These are phyloP conservation scores for Chlamydomonas schloesseri DNA, from an alignment of 139 green algal genomes.

Conservation along the genomic window DNA sequence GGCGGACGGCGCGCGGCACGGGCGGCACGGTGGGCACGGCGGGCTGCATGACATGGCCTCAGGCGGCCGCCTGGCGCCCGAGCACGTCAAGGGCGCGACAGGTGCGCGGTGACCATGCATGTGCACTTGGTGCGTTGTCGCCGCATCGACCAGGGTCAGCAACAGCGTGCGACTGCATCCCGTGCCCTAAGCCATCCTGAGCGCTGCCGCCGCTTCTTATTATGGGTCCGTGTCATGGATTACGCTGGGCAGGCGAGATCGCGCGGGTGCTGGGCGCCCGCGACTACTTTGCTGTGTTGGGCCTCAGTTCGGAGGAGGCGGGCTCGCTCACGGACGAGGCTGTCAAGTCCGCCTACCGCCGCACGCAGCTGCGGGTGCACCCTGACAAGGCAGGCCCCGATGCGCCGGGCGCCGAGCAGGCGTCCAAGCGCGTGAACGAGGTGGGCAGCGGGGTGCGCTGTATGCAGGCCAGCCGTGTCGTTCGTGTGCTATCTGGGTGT, in stretches of 20 bases:
- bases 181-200: too few relatives aligned
- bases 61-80: conserved; percentile 1
- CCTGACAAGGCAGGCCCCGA: conserved; percentile 40
- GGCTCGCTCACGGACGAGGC: conserved; percentile 24
- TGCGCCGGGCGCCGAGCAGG: conserved; percentile 17
- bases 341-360: background rate
- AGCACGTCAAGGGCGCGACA: conserved; percentile 24
- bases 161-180: background rate
- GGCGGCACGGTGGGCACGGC: too few relatives aligned
- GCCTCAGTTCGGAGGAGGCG: background rate
- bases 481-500: too few relatives aligned
- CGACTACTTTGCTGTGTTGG: conserved; percentile 33
- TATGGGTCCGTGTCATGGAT: background rate
- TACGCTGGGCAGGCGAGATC: background rate
- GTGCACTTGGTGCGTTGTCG: too few relatives aligned
- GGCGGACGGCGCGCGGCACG: background rate
- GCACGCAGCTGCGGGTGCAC: conserved; percentile 31
- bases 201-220: too few relatives aligned
- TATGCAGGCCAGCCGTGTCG: background rate
- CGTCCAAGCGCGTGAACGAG: conserved; percentile 37
- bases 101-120: too few relatives aligned
- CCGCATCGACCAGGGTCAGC: too few relatives aligned
- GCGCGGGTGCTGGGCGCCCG: conserved; percentile 22
- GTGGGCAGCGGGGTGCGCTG: background rate
- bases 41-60: background rate